These are phyloP conservation scores for Tulasnella sp. DNA, from an alignment of 768 basidiomycete species.

Conservation along the genomic window DNA sequence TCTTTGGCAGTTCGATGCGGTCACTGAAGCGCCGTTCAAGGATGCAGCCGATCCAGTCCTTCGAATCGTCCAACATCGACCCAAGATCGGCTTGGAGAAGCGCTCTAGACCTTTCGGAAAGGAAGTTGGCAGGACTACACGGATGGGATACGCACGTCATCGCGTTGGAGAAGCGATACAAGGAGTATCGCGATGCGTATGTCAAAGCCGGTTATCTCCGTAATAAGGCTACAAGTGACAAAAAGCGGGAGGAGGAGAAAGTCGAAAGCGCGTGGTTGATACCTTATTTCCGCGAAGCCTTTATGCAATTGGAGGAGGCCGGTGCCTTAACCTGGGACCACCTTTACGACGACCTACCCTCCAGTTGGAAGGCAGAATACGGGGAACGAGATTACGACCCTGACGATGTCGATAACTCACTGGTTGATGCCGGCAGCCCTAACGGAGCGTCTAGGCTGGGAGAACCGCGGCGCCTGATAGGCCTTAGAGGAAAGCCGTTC, in stretches of 20 bases:
- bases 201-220: neutral
- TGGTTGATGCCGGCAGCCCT: too few species aligned
- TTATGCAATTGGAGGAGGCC: conserved; percentile 26
- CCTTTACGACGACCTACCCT: conserved; percentile 26
- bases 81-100: neutral
- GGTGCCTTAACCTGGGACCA: conserved; percentile 38
- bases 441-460: too few species aligned
- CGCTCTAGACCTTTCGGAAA: neutral
- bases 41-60: neutral
- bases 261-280: conserved; percentile 23
- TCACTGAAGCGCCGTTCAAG: conserved; percentile 6
- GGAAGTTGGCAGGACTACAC: neutral
- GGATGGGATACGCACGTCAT: conserved; percentile 1
- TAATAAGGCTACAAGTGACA: neutral
- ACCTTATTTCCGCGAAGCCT: conserved; percentile 27
- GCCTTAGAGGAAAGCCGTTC: neutral
- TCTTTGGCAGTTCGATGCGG: conserved; percentile 1
- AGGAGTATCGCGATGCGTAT: neutral
- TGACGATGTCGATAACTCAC: too few species aligned
- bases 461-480: conserved; percentile 16
- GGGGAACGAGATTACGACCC: conserved; percentile 16
- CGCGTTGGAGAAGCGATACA: neutral
- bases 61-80: neutral
- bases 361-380: neutral
- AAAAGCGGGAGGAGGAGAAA: neutral